These are phyloP conservation scores for Lasiosphaeria ovina DNA, from an alignment of 495 filamentous ascomycete species.

Conservation along the genomic window DNA sequence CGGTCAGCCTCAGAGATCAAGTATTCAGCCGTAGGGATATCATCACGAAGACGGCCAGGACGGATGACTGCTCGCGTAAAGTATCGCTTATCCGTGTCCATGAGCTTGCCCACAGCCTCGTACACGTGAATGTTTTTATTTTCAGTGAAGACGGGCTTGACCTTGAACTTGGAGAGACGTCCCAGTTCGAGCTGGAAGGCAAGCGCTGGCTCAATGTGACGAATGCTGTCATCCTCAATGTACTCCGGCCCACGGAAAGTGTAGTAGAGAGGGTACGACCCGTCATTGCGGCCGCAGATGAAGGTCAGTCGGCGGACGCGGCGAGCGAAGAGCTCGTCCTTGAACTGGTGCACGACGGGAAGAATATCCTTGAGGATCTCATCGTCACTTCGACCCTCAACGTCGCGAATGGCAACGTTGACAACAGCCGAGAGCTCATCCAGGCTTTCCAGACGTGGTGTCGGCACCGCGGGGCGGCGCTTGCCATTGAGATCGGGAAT, in stretches of 20 bases:
- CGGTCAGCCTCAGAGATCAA: constrained; percentile 96
- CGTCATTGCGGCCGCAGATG: constrained; percentile 92
- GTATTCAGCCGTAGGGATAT: constrained; percentile 96
- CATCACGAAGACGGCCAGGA: constrained; percentile 87
- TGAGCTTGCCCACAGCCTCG: constrained; percentile 89
- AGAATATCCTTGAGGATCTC: constrained; percentile 75
- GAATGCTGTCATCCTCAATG: constrained; percentile 88
- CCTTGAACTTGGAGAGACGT: constrained; percentile 92
- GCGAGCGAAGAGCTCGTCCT: constrained; percentile 76
- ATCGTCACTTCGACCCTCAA: constrained; percentile 79
- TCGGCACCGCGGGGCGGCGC: constrained; percentile 54
- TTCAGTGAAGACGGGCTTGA: constrained; percentile 97
- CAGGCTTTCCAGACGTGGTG: constrained; percentile 43
- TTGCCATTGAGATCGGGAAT: constrained; percentile 72
- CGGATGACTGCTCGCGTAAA: constrained; percentile 94
- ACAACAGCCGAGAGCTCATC: constrained; percentile 85
- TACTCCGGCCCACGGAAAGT: constrained; percentile 94
- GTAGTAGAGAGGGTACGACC: constrained; percentile 94
- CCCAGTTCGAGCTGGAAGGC: constrained; percentile 97
- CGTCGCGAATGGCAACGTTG: constrained; percentile 89
- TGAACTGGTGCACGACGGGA: constrained; percentile 72
- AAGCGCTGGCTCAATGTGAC: constrained; percentile 92
- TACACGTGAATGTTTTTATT: constrained; percentile 99
- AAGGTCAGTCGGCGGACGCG: constrained; percentile 89
- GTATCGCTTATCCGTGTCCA: constrained; percentile 95